A percentile compares a stretch with the other conserved stretches of the same genome.
Conservation (phyloP, 495 filamentous ascomycete genomes). For the Penicillium atrosanguineum region DNA sequence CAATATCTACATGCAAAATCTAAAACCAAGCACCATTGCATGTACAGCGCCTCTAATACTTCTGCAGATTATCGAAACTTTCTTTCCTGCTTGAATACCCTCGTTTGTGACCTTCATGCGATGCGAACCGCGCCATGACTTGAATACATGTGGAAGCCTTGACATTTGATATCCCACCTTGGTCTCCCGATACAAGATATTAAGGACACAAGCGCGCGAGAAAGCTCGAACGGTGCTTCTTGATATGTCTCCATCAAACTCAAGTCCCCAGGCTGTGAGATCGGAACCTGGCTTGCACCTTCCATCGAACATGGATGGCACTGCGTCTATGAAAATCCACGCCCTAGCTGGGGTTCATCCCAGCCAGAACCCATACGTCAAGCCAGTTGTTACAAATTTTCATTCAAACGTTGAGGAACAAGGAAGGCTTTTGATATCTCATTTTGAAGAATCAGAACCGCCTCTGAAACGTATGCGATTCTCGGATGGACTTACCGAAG, state of each 20-base stretch:
- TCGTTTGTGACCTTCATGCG: not conserved
- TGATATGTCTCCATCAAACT: not conserved
- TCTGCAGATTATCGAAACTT: not conserved
- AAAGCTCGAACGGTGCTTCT: not conserved
- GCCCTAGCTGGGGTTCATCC: constrained; percentile 5
- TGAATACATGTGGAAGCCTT: constrained; percentile 6
- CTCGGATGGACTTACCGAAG: constrained; percentile 9
- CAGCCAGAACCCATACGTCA: constrained; percentile 14
- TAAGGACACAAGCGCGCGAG: not conserved
- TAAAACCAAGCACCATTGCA: not conserved
- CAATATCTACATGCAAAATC: constrained; percentile 10
- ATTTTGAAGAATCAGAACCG: constrained; percentile 11
- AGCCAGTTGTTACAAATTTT: constrained; percentile 8
- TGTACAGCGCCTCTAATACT: constrained; percentile 4
- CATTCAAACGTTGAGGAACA: constrained; percentile 1
- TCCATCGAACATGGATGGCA: constrained; percentile 15
- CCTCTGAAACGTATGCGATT: constrained; percentile 19
- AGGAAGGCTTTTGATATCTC: not conserved
- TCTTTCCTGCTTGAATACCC: not conserved
- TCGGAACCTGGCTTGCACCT: constrained; percentile 2
- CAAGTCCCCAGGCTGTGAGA: not conserved
- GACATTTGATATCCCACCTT: constrained; percentile 8
- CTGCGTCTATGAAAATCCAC: constrained; percentile 13
- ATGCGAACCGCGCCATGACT: constrained; percentile 3
- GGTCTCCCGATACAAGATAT: constrained; percentile 1